Evolutionary conservation across 371 early-diverging fungal genomes (phyloP), one percentile per base, ranked within the genome.

Genomic region (Coemansia sp.): DNA sequence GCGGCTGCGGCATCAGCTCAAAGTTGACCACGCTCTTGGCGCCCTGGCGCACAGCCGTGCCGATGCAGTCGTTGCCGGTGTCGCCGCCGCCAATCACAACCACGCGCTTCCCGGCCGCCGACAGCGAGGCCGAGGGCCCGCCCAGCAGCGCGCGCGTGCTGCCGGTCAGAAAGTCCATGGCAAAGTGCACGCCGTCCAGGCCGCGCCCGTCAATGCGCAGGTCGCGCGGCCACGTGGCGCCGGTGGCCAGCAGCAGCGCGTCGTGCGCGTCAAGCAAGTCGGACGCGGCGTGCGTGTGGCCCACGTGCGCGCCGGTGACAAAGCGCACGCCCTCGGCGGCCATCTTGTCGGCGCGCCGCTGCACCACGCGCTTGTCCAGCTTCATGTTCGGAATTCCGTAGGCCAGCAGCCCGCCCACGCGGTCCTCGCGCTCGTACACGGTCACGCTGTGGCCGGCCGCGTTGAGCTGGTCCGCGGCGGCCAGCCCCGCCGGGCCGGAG

Each of bases 361-460:
- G 91, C 40, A 98, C 96, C 59, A 94, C 72, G 57, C 83, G 82
- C 86, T 96, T 97, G 81, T 98, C 97, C 34, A 98, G 88, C 85
- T 98, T 98, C 98, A 98, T 98, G 84, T 98, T 97, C 60, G 98
- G 98, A 63, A 98, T 98, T 68, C 98, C 98, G 78, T 98, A 98
- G 88, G 94, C 94, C 69, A 98, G 83, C 55, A 98, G 81, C 56
- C 98, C 98, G 76, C 98, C 98, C 63, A 90, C 84, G 61, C 94
- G 89, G 65, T 97, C 97, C 59, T 95, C 94, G 59, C 97, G 89
- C 75, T 98, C 98, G 70, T 94, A 97, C 55, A 98, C 95, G 12
- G 93, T 94, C 33, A 96, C 95, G 10, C 57, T 51, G 80, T 98
- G 95, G 16, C 98, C 98, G 41, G 94, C 95, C 79, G 90, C 90